phyloP scores from a whole-genome alignment of 208 protist genomes.

The Acanthamoeba castellanii region DNA sequence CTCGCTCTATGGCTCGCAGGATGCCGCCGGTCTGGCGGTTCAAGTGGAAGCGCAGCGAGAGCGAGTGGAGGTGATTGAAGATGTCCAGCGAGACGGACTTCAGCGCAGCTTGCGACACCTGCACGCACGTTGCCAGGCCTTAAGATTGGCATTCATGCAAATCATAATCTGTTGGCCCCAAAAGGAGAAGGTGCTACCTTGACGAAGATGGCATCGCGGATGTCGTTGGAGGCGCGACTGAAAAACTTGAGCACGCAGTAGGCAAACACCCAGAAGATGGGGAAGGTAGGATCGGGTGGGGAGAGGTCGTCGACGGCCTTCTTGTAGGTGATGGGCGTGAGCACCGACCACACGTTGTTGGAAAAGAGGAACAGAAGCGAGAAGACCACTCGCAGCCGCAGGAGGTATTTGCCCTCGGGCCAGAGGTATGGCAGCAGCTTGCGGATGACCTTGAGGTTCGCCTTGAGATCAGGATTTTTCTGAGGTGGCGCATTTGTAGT shows the following conservation, averaged over 20 bases:
- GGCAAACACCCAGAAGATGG: slow-evolving; percentile 73
- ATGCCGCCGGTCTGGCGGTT: slow-evolving; percentile 67
- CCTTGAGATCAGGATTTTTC: neutral
- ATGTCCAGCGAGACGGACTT: slow-evolving; percentile 51
- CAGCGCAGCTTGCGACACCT: slow-evolving; percentile 58
- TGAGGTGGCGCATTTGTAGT: neutral
- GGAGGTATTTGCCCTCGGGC: slow-evolving; percentile 73
- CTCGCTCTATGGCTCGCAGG: slow-evolving; percentile 55
- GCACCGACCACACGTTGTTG: slow-evolving; percentile 77
- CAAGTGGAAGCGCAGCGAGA: slow-evolving; percentile 62
- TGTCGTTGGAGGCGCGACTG: slow-evolving; percentile 83
- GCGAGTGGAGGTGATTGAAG: slow-evolving; percentile 50
- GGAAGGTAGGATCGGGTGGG: slow-evolving; percentile 39
- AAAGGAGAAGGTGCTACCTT: slow-evolving; percentile 75
- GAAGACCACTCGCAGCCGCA: slow-evolving; percentile 75
- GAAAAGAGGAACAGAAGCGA: slow-evolving; percentile 76
- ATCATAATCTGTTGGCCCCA: neutral
- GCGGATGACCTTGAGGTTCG: slow-evolving; percentile 7
- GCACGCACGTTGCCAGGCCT: neutral
- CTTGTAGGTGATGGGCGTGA: slow-evolving; percentile 51
- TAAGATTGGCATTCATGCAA: neutral
- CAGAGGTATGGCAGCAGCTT: slow-evolving; percentile 78
- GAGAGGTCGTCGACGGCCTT: slow-evolving; percentile 15
- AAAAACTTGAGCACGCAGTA: slow-evolving; percentile 48
- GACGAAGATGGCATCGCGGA: slow-evolving; percentile 84